phyloP scores from a whole-genome alignment of 2,329 filamentous ascomycete species.

The Didymella pomorum region DNA sequence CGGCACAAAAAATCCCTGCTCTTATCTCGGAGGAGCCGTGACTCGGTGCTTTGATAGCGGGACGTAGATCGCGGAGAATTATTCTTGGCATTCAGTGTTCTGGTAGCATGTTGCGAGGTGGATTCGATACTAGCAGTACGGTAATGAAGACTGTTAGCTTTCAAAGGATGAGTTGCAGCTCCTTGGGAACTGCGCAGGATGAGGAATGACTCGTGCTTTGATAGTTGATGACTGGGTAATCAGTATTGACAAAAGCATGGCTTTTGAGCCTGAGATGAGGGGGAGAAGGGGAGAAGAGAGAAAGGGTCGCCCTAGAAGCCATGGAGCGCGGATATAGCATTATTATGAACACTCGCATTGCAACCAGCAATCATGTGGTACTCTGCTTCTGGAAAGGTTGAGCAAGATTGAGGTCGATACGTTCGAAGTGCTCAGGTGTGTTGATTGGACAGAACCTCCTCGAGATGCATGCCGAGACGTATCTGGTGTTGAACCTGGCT shows the following conservation, averaged over 20 bases:
- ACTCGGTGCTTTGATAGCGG: conserved; percentile 13
- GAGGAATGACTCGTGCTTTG: not conserved
- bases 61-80: conserved; percentile 12
- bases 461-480: conserved; percentile 14
- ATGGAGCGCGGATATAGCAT: not conserved
- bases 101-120: conserved; percentile 6
- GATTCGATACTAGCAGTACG: not conserved
- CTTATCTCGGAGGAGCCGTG: conserved; percentile 17
- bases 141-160: not conserved
- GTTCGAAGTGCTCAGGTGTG: not conserved
- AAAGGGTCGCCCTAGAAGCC: not conserved
- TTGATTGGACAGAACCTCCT: conserved; percentile 11
- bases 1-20: not conserved
- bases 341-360: not conserved
- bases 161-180: not conserved
- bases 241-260: not conserved
- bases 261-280: not conserved
- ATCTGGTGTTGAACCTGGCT: conserved; percentile 6
- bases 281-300: not conserved
- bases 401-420: conserved; percentile 36
- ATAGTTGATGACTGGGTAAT: not conserved
- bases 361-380: not conserved
- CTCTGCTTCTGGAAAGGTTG: conserved; percentile 8
- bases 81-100: conserved; percentile 5
- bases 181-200: not conserved